These are phyloP conservation scores for Colletotrichum australisinense DNA, from an alignment of 2,329 filamentous ascomycete genomes.

Conservation along the genomic window DNA sequence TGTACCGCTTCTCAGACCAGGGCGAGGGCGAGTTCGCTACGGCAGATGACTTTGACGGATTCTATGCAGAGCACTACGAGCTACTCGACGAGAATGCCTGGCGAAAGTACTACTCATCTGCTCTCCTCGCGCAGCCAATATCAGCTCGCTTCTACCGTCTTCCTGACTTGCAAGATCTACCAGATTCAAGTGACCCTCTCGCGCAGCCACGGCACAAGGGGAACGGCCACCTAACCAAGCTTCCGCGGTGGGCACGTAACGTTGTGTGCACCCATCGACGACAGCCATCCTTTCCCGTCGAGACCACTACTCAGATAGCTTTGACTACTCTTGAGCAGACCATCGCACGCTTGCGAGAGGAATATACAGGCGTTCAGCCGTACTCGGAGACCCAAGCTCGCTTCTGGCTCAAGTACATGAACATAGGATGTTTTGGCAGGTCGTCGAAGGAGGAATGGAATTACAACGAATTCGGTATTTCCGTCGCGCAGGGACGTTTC, in stretches of 20 bases:
- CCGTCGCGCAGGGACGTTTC: conserved; percentile 2
- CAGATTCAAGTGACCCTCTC: conserved; percentile 23
- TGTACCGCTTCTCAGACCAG: conserved; percentile 26
- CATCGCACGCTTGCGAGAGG: conserved; percentile 4
- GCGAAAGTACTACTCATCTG: conserved; percentile 10
- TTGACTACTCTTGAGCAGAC: conserved; percentile 15
- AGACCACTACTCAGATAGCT: conserved; percentile 1
- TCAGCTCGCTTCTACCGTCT: conserved; percentile 32
- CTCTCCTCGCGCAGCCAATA: conserved; percentile 39
- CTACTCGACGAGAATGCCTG: conserved; percentile 2
- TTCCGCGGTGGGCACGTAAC: conserved; percentile 22
- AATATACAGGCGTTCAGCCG: background rate
- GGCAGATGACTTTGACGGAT: conserved; percentile 18
- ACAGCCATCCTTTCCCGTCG: background rate
- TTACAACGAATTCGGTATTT: background rate
- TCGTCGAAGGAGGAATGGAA: background rate
- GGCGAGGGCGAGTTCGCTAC: conserved; percentile 6
- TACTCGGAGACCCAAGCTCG: conserved; percentile 22
- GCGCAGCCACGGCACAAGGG: conserved; percentile 12
- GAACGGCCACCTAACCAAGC: conserved; percentile 16
- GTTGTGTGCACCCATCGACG: conserved; percentile 4
- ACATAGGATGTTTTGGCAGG: background rate
- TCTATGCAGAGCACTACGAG: conserved; percentile 18
- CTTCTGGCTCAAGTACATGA: conserved; percentile 30
- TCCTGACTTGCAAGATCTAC: conserved; percentile 28